Base-by-base conservation (phyloP, 805 yeast species). In the Zygosaccharomyces bisporus region DNA sequence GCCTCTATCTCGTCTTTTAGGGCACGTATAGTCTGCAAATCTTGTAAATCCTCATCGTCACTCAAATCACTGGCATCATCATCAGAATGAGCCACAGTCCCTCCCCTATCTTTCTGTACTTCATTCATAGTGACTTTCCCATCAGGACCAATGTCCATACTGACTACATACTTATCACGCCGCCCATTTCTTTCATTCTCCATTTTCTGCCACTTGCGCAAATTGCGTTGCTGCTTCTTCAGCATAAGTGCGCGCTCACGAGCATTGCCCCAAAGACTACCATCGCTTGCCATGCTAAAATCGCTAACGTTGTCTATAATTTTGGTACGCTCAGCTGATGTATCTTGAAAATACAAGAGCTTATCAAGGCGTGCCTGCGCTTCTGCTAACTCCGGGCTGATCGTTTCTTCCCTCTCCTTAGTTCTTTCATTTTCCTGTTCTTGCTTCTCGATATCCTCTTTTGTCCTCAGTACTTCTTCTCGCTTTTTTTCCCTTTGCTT, bases 251-350 rank as follows among this genome's bases (percentile, higher is more conserved):
- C 97, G 53, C 93, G 77, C 55, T 95, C 97, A 42, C 82, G 74
- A 1, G 95, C 82, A 30, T 73, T 70, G 0, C 95, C 81, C 98
- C 99, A 93, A 50, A 83, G 69, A 52, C 78, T 83, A 24, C 72
- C 73, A 0, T 75, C 66, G 2, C 70, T 69, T 0, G 87, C 78
- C 27, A 73, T 67, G 12, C 75, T 69, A 44, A 82, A 64, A 61
- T 93, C 99, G 4, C 95, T 79, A 0, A 95, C 96, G 59, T 87
- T 83, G 61, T 93, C 99, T 31, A 95, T 90, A 50, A 93, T 88
- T 54, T 79, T 80, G 0, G 99, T 93, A 61, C 99, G 74, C 61
- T 88, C 95, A 1, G 90, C 86, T 5, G 95, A 86, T 13, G 90
- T 80, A 2, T 78, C 86, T 62, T 93, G 99, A 63, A 81, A 93